Evolutionary conservation across 2,329 filamentous ascomycete species (phyloP).

Genomic region (Fulvia fulva): DNA sequence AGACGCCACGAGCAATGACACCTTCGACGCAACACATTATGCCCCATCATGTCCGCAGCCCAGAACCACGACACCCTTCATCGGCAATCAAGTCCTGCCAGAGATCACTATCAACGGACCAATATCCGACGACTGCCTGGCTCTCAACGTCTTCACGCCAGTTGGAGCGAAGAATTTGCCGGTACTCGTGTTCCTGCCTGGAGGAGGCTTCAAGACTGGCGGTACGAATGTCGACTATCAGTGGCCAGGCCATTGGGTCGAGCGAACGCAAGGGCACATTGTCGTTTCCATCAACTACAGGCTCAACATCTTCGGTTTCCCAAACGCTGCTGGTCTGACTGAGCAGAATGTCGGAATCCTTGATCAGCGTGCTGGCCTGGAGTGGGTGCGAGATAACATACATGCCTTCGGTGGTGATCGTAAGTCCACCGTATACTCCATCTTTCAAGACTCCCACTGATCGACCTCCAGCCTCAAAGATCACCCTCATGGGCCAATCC

Average conservation of each 20-base stretch:
- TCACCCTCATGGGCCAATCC: slow-evolving; percentile 29
- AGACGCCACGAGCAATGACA: slow-evolving; percentile 16
- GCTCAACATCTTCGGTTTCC: slow-evolving; percentile 42
- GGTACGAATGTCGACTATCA: slow-evolving; percentile 46
- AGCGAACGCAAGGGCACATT: slow-evolving; percentile 33
- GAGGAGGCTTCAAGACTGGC: slow-evolving; percentile 45
- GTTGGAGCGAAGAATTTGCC: slow-evolving; percentile 30
- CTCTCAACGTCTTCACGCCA: slow-evolving; percentile 46
- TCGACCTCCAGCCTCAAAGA: background rate
- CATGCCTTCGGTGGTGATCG: slow-evolving; percentile 49
- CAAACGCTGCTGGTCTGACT: slow-evolving; percentile 31
- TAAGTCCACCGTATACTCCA: background rate
- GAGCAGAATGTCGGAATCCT: slow-evolving; percentile 47
- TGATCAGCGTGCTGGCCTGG: slow-evolving; percentile 52
- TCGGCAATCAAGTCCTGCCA: slow-evolving; percentile 28
- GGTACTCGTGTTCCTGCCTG: slow-evolving; percentile 48
- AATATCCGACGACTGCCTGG: slow-evolving; percentile 45
- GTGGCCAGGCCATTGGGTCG: slow-evolving; percentile 43
- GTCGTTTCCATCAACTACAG: slow-evolving; percentile 44
- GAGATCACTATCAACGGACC: slow-evolving; percentile 29
- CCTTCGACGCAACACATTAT: slow-evolving; percentile 22
- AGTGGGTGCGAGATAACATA: slow-evolving; percentile 52
- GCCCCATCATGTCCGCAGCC: slow-evolving; percentile 29
- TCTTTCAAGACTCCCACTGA: background rate
- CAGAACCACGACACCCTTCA: slow-evolving; percentile 14